Percentiles rank a stretch among this genome's conserved stretches.
Conservation (phyloP, 176 grass and related monocot species). For the Metroxylon sagu region DNA sequence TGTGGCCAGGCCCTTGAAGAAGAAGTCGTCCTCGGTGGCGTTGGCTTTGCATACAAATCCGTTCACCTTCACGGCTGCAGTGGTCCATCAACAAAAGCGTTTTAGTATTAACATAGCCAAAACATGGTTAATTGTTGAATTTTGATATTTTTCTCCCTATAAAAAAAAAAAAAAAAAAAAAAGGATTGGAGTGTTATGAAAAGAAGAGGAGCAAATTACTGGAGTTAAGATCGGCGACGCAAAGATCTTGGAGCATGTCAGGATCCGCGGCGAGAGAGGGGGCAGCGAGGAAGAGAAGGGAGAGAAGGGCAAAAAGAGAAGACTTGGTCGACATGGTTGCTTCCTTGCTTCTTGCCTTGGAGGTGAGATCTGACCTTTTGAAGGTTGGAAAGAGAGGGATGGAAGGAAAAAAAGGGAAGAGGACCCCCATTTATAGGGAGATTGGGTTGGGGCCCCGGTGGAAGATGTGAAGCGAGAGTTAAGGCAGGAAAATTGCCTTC, state of each 20-base stretch:
- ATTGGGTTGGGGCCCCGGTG: too few species aligned
- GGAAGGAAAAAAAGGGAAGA: not conserved
- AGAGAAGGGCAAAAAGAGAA: not conserved
- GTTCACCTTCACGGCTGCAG: not conserved
- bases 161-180: too few species aligned
- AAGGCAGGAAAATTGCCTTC: too few species aligned
- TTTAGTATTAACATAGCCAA: too few species aligned
- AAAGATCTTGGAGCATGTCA: conserved; percentile 8
- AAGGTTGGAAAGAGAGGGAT: not conserved
- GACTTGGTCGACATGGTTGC: not conserved
- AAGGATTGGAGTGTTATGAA: not conserved
- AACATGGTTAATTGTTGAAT: too few species aligned
- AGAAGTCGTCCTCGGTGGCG: not conserved
- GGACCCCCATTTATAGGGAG: too few species aligned
- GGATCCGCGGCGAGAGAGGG: conserved; percentile 1
- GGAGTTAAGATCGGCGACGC: not conserved
- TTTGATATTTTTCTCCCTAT: too few species aligned
- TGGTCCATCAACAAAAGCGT: not conserved
- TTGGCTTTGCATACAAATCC: conserved; percentile 1
- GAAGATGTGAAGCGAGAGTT: too few species aligned
- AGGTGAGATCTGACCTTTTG: not conserved
- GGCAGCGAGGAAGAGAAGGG: not conserved
- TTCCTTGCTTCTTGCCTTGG: not conserved
- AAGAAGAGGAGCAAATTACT: not conserved
- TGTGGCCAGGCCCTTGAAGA: conserved; percentile 3